Percentiles rank a stretch among this genome's conserved stretches.
These are phyloP conservation scores for Salvia sclarea DNA, from an alignment of 305 asterid genomes.

Conservation along the genomic window DNA sequence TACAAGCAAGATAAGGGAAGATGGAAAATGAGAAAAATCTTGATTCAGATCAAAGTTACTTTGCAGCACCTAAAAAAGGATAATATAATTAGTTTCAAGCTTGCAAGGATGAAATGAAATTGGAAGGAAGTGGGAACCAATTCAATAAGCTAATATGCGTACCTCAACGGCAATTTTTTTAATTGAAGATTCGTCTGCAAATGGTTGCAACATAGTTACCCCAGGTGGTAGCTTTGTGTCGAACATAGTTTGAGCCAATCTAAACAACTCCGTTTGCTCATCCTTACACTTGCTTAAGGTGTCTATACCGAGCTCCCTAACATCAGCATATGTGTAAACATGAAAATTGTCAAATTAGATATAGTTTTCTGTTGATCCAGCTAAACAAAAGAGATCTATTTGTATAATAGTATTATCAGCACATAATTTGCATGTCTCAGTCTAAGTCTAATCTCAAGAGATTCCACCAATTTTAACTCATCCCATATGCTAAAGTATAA, in stretches of 20 bases:
- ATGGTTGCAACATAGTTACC: slow-evolving; percentile 87
- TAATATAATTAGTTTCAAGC: not conserved
- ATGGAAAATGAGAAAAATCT: not conserved
- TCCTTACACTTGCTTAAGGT: slow-evolving; percentile 67
- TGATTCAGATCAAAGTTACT: not conserved
- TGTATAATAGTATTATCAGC: not conserved
- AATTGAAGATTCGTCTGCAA: slow-evolving; percentile 86
- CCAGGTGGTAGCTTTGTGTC: slow-evolving; percentile 98
- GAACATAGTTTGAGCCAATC: slow-evolving; percentile 84
- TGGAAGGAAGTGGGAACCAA: not conserved
- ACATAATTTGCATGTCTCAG: not conserved
- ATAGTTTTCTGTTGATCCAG: not conserved
- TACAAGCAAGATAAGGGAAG: not conserved
- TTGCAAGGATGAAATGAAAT: not conserved
- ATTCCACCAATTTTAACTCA: not conserved
- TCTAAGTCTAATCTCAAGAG: not conserved
- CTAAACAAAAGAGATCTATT: not conserved
- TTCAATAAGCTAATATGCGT: slow-evolving; percentile 12
- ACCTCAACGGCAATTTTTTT: slow-evolving; percentile 87
- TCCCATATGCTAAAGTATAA: not conserved
- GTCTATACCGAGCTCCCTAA: slow-evolving; percentile 90
- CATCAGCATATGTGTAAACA: slow-evolving; percentile 19
- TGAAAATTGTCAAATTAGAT: not conserved
- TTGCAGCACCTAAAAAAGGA: not conserved
- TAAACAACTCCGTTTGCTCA: slow-evolving; percentile 77